Percentiles rank a stretch among this genome's conserved stretches.
phyloP scores from a whole-genome alignment of 2,329 filamentous ascomycete species.

The Claviceps sp. region DNA sequence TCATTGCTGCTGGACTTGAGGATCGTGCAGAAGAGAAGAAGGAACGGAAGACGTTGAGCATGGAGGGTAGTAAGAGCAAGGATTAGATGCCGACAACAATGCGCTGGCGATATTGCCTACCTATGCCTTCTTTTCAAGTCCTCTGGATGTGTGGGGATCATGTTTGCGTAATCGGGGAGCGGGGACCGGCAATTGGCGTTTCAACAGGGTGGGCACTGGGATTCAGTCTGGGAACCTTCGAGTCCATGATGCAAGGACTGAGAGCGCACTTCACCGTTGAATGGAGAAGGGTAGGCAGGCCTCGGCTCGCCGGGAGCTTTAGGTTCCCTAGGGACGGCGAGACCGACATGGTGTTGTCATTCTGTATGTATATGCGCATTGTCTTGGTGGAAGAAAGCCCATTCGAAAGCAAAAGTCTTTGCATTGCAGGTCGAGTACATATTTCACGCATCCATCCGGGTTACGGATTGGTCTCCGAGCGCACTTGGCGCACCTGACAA shows the following conservation, averaged over 20 bases:
- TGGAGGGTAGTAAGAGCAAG: conserved; percentile 14
- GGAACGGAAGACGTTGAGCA: conserved; percentile 53
- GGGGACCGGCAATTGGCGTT: no score
- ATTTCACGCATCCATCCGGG: no score
- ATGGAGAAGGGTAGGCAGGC: not conserved
- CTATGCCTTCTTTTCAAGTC: no score
- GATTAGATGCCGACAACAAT: not conserved
- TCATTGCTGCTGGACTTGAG: conserved; percentile 54
- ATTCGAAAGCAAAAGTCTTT: no score
- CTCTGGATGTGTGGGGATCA: no score
- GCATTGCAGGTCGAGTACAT: no score
- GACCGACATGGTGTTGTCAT: not conserved
- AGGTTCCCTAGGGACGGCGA: not conserved
- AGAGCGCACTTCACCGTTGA: not conserved
- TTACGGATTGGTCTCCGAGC: no score
- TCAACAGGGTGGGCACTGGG: no score
- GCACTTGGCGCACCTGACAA: no score
- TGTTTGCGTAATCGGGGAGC: no score
- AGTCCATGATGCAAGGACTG: conserved; percentile 3
- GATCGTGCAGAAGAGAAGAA: conserved; percentile 47
- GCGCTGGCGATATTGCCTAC: not conserved
- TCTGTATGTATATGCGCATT: not conserved
- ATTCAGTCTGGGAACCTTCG: not conserved
- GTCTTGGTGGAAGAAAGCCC: not conserved
- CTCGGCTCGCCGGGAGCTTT: not conserved